Evolutionary conservation across 345 rosid species (phyloP), one percentile per base, ranked within the genome.

Genomic region (Crucihimalaya himalaica): DNA sequence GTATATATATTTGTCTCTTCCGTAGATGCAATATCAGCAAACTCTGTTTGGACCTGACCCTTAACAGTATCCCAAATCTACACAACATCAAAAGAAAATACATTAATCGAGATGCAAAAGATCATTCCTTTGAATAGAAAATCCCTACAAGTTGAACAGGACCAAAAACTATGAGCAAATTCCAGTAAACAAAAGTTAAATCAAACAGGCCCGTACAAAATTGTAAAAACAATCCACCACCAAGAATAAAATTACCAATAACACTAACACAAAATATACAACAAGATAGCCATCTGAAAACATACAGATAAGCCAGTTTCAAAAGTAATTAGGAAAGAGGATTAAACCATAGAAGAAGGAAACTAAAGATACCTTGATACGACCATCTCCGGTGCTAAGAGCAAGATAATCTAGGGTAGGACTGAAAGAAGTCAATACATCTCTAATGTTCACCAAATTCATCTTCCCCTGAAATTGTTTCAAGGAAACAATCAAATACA

Each of bases 351-450:
- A 21, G 12, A 16, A 45, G 20, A 54, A 10, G 31, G 46, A 43
- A 28, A 60, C 4, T 32, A 12, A 32, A 29, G 34, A 39, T 68
- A 78, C 97, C 96, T 92, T 92, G 63, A 92, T 84, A 71, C 97
- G 83, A 66, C 96, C 97, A 81, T 89, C 96, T 15, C 97, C 97
- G 0, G 93, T 79, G 76, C 87, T 81, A 74, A 92, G 76, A 31
- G 97, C 97, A 7, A 92, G 85, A 73, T 89, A 88, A 63, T 92
- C 93, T 48, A 89, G 59, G 0, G 88, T 74, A 20, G 96, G 97
- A 63, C 97, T 92, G 65, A 86, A 89, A 34, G 90, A 82, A 18
- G 96, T 89, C 81, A 92, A 79, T 6, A 92, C 73, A 75, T 86
- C 97, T 76, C 86, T 87, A 57, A 89, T 85, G 81, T 85, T 87